phyloP scores from a whole-genome alignment of 352 stramenopile species.

The Chloridella minuta region DNA sequence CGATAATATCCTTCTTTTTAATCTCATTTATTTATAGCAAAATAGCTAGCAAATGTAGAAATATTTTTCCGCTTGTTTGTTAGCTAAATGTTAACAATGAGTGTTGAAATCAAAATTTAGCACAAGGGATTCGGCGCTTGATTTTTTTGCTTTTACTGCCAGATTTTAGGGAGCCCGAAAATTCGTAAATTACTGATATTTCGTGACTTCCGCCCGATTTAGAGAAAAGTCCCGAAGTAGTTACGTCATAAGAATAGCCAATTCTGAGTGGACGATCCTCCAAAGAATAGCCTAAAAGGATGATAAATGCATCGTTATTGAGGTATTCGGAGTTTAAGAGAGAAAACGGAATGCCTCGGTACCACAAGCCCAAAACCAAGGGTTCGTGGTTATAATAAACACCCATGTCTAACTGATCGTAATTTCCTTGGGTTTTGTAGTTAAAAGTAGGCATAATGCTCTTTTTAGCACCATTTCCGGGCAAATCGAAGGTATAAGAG shows the following conservation, averaged over 20 bases:
- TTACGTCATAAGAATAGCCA: neutral
- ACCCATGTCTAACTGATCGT: neutral
- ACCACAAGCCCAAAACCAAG: neutral
- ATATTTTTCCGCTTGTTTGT: no score
- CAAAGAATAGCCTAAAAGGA: neutral
- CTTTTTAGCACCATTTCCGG: no score
- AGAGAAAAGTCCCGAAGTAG: neutral
- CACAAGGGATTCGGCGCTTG: no score
- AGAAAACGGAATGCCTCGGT: neutral
- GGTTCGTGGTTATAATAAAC: neutral
- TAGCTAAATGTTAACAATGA: no score
- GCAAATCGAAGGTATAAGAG: no score
- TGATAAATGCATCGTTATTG: neutral
- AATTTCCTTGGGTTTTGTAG: neutral
- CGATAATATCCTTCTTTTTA: no score
- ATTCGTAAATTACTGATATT: neutral
- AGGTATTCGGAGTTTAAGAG: neutral
- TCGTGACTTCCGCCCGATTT: neutral
- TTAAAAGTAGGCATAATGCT: neutral
- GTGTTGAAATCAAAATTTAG: no score
- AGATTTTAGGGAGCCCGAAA: no score
- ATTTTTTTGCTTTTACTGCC: no score
- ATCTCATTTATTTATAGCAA: no score
- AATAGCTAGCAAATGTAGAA: no score
- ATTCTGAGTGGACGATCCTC: neutral